Evolutionary conservation across 2,329 filamentous ascomycete genomes (phyloP), one percentile per base, ranked within the genome.

Genomic region (Esteya vermicola): DNA sequence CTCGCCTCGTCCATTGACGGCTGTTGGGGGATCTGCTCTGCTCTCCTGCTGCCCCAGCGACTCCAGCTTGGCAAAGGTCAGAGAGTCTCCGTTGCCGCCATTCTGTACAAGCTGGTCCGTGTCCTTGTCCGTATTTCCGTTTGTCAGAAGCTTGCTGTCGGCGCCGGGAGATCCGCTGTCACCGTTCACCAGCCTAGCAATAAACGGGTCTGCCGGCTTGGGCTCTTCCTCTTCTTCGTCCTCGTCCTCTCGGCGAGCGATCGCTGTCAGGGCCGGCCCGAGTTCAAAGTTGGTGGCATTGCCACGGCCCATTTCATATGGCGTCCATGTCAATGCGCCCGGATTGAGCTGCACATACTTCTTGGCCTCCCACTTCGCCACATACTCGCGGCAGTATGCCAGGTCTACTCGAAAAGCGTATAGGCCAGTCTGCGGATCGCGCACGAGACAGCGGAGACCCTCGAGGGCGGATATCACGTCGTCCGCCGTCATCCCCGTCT

Each of bases 401-500:
- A 85, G 68, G 56, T 96, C 88, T 18, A 96, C 72, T 25, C 91
- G 77, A 47, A 98, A 78, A 2, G 86, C 91, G 57, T 98, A 98
- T 6, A 81, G 71, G 45, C 82, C 85, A 1, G 89, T 94, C 41
- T 85, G 69, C 2, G 89, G 86, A 57, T 98, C 91, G 43, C 86
- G 76, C 14, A 95, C 84, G 20, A 98, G 71, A 40, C 86, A 89
- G 32, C 89, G 79, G 10, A 98, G 64, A 1, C 85, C 86, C 61
- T 98, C 91, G 3, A 98, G 67, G 0, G 85, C 89, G 12, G 91
- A 93, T 12, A 98, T 83, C 44, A 96, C 88, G 58, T 98, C 91
- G 59, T 98, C 91, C 1, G 89, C 73, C 1, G 91, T 96, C 76
- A 98, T 86, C 10, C 91, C 91, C 0, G 89, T 96, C 44, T 85